Evolutionary conservation across 2,329 filamentous ascomycete genomes (phyloP).

Genomic region (Pestalotiopsis sp.): DNA sequence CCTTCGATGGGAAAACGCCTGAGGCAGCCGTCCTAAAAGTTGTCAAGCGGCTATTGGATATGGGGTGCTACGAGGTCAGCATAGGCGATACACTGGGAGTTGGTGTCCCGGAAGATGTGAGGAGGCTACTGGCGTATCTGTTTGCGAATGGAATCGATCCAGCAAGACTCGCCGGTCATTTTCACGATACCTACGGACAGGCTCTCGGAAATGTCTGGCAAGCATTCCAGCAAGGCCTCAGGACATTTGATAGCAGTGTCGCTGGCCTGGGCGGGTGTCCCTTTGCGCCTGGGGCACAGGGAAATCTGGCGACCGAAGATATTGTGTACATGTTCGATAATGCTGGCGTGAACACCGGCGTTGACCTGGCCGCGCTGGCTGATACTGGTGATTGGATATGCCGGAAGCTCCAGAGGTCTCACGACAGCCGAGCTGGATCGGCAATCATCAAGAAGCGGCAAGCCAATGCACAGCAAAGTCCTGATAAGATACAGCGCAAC

Average conservation of each 20-base stretch:
- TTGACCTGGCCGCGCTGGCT: constrained; percentile 67
- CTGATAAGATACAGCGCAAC: neutral
- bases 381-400: constrained; percentile 55
- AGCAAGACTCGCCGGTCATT: constrained; percentile 50
- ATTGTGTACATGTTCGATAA: constrained; percentile 78
- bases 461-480: neutral
- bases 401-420: neutral
- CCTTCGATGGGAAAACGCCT: constrained; percentile 40
- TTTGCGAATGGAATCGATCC: neutral
- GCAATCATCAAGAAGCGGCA: neutral
- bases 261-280: constrained; percentile 83
- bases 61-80: constrained; percentile 69
- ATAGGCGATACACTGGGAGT: constrained; percentile 68
- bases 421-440: neutral
- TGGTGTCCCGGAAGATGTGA: constrained; percentile 41
- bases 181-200: constrained; percentile 87
- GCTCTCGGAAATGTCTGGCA: constrained; percentile 82
- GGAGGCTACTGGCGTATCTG: constrained; percentile 11
- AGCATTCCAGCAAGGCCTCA: constrained; percentile 74
- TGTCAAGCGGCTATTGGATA: constrained; percentile 51
- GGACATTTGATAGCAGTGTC: constrained; percentile 79
- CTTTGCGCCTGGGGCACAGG: constrained; percentile 82
- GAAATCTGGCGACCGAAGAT: constrained; percentile 85
- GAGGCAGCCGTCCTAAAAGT: constrained; percentile 32
- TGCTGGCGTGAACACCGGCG: constrained; percentile 73